phyloP scores from a whole-genome alignment of 2,329 filamentous ascomycete genomes.

The Didymellaceae sp. region DNA sequence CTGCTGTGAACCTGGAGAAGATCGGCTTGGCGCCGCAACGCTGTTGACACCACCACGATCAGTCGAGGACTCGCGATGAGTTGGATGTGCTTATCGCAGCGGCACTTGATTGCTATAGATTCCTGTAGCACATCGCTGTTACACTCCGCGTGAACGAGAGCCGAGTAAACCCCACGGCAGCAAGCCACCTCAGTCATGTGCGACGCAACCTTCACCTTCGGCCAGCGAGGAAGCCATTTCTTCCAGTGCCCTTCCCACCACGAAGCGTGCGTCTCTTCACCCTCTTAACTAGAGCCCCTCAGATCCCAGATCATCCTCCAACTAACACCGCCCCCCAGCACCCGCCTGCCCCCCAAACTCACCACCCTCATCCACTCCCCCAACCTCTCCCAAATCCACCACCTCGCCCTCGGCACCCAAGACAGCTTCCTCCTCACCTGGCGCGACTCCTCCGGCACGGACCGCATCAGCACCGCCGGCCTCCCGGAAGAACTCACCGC shows the following conservation, averaged over 20 bases:
- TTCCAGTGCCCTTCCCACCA: slow-evolving; percentile 39
- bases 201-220: slow-evolving; percentile 43
- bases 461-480: slow-evolving; percentile 34
- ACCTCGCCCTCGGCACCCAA: slow-evolving; percentile 42
- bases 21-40: slow-evolving; percentile 36
- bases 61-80: slow-evolving; percentile 3
- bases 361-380: slow-evolving; percentile 30
- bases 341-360: slow-evolving; percentile 39
- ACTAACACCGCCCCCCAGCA: slow-evolving; percentile 22
- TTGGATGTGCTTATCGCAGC: too few species aligned
- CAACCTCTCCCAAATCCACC: slow-evolving; percentile 34
- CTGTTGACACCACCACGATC: slow-evolving; percentile 18
- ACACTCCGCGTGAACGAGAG: too few species aligned
- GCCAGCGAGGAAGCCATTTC: slow-evolving; percentile 45
- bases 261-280: slow-evolving; percentile 40
- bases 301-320: not conserved
- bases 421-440: slow-evolving; percentile 46
- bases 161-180: too few species aligned
- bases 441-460: slow-evolving; percentile 31
- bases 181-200: too few species aligned
- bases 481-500: slow-evolving; percentile 34
- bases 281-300: too few species aligned
- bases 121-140: too few species aligned
- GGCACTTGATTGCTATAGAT: too few species aligned
- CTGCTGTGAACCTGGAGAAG: slow-evolving; percentile 39